Evolutionary conservation across 2,329 filamentous ascomycete genomes (phyloP), one percentile per base, ranked within the genome.

Genomic region (Penicillium sp.): DNA sequence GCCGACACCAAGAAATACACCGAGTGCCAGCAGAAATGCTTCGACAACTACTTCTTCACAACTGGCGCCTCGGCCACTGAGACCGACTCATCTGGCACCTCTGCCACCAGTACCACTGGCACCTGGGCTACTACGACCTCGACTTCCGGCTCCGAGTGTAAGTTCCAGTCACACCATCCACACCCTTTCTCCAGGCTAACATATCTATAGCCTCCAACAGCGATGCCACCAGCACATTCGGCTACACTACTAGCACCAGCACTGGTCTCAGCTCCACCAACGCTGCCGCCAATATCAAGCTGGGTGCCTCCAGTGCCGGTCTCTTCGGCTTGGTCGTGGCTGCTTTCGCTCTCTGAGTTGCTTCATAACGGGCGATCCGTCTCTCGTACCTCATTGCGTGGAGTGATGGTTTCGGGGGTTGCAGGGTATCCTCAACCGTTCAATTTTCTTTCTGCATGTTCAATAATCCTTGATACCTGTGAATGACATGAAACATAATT

Each of bases 11-110:
- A 73, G 45, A 66, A 66, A 50, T 81, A 75, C 57, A 69, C 72
- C 52, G 54, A 69, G 42, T 81, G 79, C 64, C 70, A 77, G 60
- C 66, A 74, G 45, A 59, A 62, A 50, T 81, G 79, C 70, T 76
- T 75, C 65, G 70, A 63, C 62, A 73, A 67, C 53, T 66, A 74
- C 60, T 80, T 76, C 71, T 72, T 77, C 61, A 71, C 66, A 9
- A 59, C 60, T 43, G 50, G 45, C 31, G 49, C 50, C 10, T 57
- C 52, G 9, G 59, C 55, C 25, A 56, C 59, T 23, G 52, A 59
- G 15, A 50, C 62, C 18, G 57, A 53, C 43, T 62, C 55, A 25
- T 55, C 59, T 29, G 59, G 56, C 20, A 57, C 54, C 24, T 59
- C 49, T 40, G 53, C 47, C 31, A 44, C 53, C 50, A 55, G 60